These are phyloP conservation scores for Parasarocladium wereldwijsianum DNA, from an alignment of 2,329 filamentous ascomycete genomes.

Conservation along the genomic window DNA sequence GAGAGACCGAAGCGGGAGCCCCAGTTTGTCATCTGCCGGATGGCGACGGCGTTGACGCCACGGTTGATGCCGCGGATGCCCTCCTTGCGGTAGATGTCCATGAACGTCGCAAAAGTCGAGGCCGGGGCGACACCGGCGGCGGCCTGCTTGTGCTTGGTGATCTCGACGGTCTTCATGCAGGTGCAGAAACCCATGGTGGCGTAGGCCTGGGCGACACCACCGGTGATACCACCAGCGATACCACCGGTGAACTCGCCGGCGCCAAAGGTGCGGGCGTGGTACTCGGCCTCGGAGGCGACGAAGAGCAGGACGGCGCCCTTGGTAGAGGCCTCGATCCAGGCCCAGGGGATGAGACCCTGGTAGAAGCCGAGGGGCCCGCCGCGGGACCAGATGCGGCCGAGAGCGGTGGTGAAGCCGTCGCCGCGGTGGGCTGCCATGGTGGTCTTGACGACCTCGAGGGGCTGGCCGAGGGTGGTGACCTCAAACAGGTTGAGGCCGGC, in stretches of 20 bases:
- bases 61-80: constrained; percentile 94
- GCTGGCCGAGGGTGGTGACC: constrained; percentile 55
- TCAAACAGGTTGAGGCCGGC: constrained; percentile 94
- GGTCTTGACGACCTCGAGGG: constrained; percentile 97
- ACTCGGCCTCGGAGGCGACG: constrained; percentile 96
- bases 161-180: constrained; percentile 99
- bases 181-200: constrained; percentile 99
- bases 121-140: constrained; percentile 68
- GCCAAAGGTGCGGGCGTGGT: constrained; percentile 71
- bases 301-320: constrained; percentile 98
- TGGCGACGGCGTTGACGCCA: constrained; percentile 96
- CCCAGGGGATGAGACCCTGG: constrained; percentile 98
- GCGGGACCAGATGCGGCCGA: constrained; percentile 81
- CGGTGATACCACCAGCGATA: constrained; percentile 81
- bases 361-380: constrained; percentile 93
- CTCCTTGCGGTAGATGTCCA: constrained; percentile 90
- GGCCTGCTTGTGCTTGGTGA: constrained; percentile 94
- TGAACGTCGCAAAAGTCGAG: constrained; percentile 90
- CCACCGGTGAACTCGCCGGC: constrained; percentile 78
- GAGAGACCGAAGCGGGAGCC: constrained; percentile 89
- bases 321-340: constrained; percentile 99
- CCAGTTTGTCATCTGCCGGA: constrained; percentile 99
- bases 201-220: constrained; percentile 94
- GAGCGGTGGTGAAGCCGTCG: constrained; percentile 70
- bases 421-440: constrained; percentile 96